Conservation (phyloP, 2,329 filamentous ascomycete genomes). For the Colletotrichum sp. region DNA sequence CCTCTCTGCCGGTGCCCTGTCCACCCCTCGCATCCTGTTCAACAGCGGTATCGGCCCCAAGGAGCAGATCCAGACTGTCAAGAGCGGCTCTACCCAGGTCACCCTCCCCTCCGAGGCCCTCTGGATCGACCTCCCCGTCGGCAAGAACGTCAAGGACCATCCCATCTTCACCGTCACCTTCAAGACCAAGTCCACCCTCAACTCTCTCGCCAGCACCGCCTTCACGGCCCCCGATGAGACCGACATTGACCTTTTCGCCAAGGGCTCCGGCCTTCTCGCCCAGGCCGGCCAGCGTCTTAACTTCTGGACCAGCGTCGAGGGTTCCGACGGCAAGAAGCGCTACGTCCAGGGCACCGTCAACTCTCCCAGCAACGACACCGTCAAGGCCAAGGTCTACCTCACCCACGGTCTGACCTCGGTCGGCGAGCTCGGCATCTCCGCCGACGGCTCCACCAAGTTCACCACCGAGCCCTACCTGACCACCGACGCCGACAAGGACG, state of each 20-base stretch:
- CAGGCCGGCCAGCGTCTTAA: conserved; percentile 50
- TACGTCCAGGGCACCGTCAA: conserved; percentile 51
- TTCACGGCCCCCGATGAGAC: conserved; percentile 26
- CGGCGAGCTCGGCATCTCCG: conserved; percentile 47
- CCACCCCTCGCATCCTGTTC: conserved; percentile 52
- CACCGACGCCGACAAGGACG: conserved; percentile 31
- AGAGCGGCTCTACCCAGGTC: conserved; percentile 43
- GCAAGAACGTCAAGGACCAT: conserved; percentile 38
- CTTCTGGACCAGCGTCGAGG: conserved; percentile 49
- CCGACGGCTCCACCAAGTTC: conserved; percentile 44
- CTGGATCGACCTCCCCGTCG: conserved; percentile 46
- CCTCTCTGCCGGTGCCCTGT: conserved; percentile 23
- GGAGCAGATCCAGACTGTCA: conserved; percentile 48
- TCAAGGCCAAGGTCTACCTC: conserved; percentile 55
- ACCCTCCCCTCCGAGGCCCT: conserved; percentile 24
- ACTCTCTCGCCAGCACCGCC: conserved; percentile 3
- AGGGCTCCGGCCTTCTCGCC: conserved; percentile 42
- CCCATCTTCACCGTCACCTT: conserved; percentile 32
- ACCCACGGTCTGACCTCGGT: conserved; percentile 53
- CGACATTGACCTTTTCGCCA: conserved; percentile 35
- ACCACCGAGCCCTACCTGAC: conserved; percentile 36
- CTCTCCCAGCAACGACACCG: conserved; percentile 41
- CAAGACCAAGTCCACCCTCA: conserved; percentile 28
- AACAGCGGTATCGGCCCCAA: conserved; percentile 59
- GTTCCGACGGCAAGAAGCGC: conserved; percentile 39